These are phyloP conservation scores for Labyrinthula sp. DNA, from an alignment of 352 stramenopile species.

Conservation along the genomic window DNA sequence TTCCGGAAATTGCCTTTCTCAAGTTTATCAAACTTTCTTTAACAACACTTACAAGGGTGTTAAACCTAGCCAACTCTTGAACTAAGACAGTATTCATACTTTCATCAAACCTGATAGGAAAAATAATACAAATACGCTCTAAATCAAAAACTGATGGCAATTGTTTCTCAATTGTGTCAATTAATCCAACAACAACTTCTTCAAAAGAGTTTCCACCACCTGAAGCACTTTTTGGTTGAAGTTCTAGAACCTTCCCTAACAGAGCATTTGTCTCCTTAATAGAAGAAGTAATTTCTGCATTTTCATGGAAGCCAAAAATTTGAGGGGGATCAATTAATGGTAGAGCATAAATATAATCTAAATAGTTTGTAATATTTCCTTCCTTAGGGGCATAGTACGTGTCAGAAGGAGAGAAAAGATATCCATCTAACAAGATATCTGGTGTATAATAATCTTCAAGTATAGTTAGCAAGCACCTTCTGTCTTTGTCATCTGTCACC, in stretches of 20 bases:
- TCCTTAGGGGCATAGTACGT: slow-evolving; percentile 49
- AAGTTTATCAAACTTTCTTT: slow-evolving; percentile 58
- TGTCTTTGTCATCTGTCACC: slow-evolving; percentile 82
- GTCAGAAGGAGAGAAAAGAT: slow-evolving; percentile 55
- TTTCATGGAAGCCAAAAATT: slow-evolving; percentile 77
- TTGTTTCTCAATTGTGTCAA: slow-evolving; percentile 56
- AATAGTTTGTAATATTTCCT: slow-evolving; percentile 45
- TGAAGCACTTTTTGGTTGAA: slow-evolving; percentile 59
- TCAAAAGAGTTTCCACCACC: slow-evolving; percentile 49
- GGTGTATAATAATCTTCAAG: slow-evolving; percentile 63
- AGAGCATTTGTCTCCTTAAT: slow-evolving; percentile 57
- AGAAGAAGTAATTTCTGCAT: slow-evolving; percentile 72
- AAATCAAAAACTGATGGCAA: slow-evolving; percentile 59
- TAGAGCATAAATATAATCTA: slow-evolving; percentile 71
- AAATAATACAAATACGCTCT: slow-evolving; percentile 55
- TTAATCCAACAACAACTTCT: slow-evolving; percentile 54
- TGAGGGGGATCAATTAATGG: slow-evolving; percentile 64
- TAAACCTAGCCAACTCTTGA: slow-evolving; percentile 81
- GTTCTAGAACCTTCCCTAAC: slow-evolving; percentile 57
- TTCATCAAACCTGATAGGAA: slow-evolving; percentile 53
- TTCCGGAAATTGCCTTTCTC: slow-evolving; percentile 62
- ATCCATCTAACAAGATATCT: slow-evolving; percentile 47
- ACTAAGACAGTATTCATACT: slow-evolving; percentile 70
- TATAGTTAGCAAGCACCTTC: slow-evolving; percentile 61
- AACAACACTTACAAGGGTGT: slow-evolving; percentile 69